Base-by-base conservation (phyloP, 2,329 filamentous ascomycete species). In the Botrytis paeoniae region DNA sequence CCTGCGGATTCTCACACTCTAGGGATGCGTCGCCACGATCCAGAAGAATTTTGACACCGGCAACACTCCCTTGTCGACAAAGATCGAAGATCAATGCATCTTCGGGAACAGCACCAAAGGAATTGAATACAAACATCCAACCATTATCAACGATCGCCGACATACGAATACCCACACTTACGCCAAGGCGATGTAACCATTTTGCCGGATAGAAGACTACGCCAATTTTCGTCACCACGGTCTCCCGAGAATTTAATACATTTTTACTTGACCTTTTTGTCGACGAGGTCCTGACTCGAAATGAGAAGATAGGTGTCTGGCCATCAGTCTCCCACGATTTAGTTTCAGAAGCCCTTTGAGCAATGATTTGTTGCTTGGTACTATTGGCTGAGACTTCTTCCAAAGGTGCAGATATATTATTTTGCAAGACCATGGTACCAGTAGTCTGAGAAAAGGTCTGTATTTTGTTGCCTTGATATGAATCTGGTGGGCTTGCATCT, bases 21-120 rank as follows among this genome's bases (percentile, higher is more conserved):
- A 70, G 29, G 9, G 37, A 70, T 35, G 51, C 68, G n/a, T 70
- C 54, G 16, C 51, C 54, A 45, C 68, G 68, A 39, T 48, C 29
- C 32, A 70, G n/a, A 20, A 70, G 54, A 12, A 70, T 70, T 6
- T 61, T 70, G n/a, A 70, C n/a, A n/a, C 68, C 68, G 25, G 68
- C 68, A n/a, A 61, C 54, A 61, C 37, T 70, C 12, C 57, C 57
- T n/a, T 43, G 54, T 59, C 54, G 54, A 32, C 68, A 70, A 35
- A 48, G 54, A n/a, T 70, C 68, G 43, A 70, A 70, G 4, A 61
- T 61, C n/a, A 70, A 43, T 9, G 68, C 29, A 45, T 70, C 68
- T 9, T 70, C 29, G 4, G 68, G 68, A 48, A 39, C 39, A 10
- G 54, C 68, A 20, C 29, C 39, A 35, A 61, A 70, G 9, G 68